These are phyloP conservation scores for Boletus sp. DNA, from an alignment of 768 basidiomycete species.

Conservation along the genomic window DNA sequence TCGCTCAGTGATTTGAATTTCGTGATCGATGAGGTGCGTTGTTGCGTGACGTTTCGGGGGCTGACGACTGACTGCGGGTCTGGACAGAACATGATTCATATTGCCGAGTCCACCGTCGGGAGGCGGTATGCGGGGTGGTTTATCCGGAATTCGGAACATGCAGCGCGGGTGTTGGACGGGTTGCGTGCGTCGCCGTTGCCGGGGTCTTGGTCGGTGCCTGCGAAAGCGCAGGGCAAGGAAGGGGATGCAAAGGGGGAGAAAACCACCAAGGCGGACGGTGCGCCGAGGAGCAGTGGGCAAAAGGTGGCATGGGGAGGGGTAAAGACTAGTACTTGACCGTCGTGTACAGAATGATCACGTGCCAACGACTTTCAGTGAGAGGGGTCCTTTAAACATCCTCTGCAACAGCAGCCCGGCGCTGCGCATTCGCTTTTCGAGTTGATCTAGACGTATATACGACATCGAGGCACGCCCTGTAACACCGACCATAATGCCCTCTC, in stretches of 20 bases:
- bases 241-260: conserved; percentile 21
- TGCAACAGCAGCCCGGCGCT: too few species aligned
- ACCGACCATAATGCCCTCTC: too few species aligned
- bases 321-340: conserved; percentile 30
- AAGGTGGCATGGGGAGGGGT: conserved; percentile 56
- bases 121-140: conserved; percentile 96
- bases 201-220: neutral
- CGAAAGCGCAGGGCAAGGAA: conserved; percentile 15
- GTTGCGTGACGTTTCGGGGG: neutral
- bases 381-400: too few species aligned
- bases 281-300: conserved; percentile 42
- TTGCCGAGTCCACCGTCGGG: conserved; percentile 92
- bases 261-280: conserved; percentile 26
- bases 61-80: too few species aligned
- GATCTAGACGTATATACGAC: too few species aligned
- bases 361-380: neutral
- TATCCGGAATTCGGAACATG: conserved; percentile 92
- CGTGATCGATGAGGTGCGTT: conserved; percentile 86
- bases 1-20: conserved; percentile 95
- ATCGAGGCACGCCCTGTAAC: too few species aligned
- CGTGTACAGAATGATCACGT: conserved; percentile 1
- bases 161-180: conserved; percentile 83
- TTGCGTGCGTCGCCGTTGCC: conserved; percentile 61
- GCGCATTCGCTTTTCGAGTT: too few species aligned
- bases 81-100: conserved; percentile 87